Percentiles rank a stretch among this genome's conserved stretches.
phyloP scores from a whole-genome alignment of 2,329 filamentous ascomycete species.

The Fusarium nodosum region DNA sequence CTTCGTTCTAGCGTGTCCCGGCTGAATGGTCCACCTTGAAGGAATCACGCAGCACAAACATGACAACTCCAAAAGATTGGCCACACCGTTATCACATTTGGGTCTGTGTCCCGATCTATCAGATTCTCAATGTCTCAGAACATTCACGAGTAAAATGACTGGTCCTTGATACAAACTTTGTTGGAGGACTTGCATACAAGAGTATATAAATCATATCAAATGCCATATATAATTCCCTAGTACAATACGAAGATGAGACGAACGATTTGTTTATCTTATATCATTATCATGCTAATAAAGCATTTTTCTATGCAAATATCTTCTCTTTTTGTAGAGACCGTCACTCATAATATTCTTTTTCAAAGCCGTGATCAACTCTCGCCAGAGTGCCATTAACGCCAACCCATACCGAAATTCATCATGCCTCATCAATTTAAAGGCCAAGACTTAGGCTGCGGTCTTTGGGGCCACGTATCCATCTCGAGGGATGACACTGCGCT shows the following conservation, averaged over 20 bases:
- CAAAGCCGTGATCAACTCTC: conserved; percentile 13
- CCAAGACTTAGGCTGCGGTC: conserved; percentile 42
- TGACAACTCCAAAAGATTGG: not conserved
- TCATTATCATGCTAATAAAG: conserved; percentile 5
- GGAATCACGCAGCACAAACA: conserved; percentile 1
- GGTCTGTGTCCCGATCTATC: not conserved
- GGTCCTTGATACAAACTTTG: not conserved
- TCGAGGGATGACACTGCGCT: conserved; percentile 43
- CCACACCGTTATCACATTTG: conserved; percentile 3
- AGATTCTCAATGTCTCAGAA: not conserved
- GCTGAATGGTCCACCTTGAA: conserved; percentile 9
- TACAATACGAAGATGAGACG: not conserved
- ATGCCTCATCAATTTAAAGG: conserved; percentile 16
- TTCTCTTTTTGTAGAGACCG: conserved; percentile 1
- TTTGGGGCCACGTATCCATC: conserved; percentile 43
- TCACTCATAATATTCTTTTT: conserved; percentile 7
- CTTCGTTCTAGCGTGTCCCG: conserved; percentile 7
- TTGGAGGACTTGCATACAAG: not conserved
- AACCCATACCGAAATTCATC: conserved; percentile 13
- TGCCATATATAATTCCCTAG: not conserved
- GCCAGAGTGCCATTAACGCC: conserved; percentile 30
- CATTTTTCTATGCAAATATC: conserved; percentile 10
- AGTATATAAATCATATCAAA: not conserved
- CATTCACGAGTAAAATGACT: not conserved
- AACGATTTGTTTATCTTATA: not conserved